Evolutionary conservation across 1,139 yeast genomes (phyloP).

Genomic region (Saccharomycopsis hybrid): DNA sequence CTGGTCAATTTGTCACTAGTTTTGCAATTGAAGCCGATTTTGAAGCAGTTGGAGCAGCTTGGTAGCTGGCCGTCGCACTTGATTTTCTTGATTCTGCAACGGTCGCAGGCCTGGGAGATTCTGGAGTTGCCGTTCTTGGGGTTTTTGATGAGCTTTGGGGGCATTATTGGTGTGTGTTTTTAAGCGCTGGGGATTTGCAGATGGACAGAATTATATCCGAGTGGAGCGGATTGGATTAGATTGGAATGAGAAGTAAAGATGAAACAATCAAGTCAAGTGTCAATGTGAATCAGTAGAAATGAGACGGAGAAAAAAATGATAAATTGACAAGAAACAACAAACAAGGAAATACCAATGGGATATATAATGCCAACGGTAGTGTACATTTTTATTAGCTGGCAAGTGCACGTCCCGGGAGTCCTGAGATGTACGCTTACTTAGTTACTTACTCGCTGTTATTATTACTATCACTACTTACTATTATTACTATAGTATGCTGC

Average conservation of each 20-base stretch:
- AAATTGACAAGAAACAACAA: no score
- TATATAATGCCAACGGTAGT: no score
- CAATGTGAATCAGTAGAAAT: no score
- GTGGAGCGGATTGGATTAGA: neutral
- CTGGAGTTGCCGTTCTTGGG: slow-evolving; percentile 27
- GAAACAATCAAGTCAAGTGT: neutral
- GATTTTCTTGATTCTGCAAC: slow-evolving; percentile 70
- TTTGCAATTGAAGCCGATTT: slow-evolving; percentile 59
- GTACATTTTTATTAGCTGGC: no score
- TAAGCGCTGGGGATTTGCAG: neutral
- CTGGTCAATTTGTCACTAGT: slow-evolving; percentile 68
- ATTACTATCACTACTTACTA: no score
- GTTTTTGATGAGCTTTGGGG: slow-evolving; percentile 18
- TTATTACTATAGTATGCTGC: no score
- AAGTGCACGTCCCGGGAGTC: no score
- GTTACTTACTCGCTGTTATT: no score
- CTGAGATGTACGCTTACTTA: no score
- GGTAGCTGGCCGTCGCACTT: slow-evolving; percentile 72
- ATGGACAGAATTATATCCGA: neutral
- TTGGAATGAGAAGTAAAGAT: neutral
- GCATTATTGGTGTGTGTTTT: neutral
- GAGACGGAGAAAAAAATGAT: no score
- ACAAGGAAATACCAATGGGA: no score
- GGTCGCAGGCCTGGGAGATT: slow-evolving; percentile 74
- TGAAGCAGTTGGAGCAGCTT: slow-evolving; percentile 55